phyloP scores from a whole-genome alignment of 495 filamentous ascomycete genomes.

The Aspergillus homomorphus region DNA sequence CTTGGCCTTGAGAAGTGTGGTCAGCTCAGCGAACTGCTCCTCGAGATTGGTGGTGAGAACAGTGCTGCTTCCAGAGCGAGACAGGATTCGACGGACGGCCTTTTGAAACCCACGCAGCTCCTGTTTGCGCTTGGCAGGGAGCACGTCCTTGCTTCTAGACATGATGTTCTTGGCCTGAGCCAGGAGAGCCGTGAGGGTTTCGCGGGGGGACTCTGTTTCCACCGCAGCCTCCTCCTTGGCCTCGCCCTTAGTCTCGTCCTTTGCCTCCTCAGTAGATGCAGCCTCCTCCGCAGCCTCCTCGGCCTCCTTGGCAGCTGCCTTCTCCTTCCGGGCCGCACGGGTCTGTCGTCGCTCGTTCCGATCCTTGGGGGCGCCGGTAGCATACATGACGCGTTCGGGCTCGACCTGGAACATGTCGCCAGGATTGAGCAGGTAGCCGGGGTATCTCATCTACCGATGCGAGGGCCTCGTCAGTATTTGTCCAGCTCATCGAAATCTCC shows the following conservation, averaged over 20 bases:
- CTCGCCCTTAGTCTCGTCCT: constrained; percentile 24
- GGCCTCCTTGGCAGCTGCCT: constrained; percentile 23
- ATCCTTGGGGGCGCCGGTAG: constrained; percentile 72
- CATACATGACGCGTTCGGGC: constrained; percentile 77
- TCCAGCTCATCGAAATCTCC: neutral
- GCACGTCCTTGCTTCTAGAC: constrained; percentile 42
- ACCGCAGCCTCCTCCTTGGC: constrained; percentile 22
- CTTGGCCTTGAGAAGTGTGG: constrained; percentile 41
- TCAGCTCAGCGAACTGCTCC: constrained; percentile 48
- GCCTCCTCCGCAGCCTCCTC: constrained; percentile 24
- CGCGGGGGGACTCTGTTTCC: constrained; percentile 32
- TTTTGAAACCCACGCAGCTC: constrained; percentile 57
- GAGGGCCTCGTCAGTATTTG: neutral
- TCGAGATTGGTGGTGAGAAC: constrained; percentile 49
- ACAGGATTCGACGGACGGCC: constrained; percentile 52
- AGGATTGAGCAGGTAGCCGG: constrained; percentile 92
- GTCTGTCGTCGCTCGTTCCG: constrained; percentile 43
- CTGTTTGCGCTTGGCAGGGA: constrained; percentile 61
- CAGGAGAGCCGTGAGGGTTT: constrained; percentile 50
- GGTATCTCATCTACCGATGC: constrained; percentile 72
- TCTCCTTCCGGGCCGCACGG: constrained; percentile 30
- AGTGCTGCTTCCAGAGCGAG: constrained; percentile 42
- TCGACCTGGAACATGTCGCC: constrained; percentile 98
- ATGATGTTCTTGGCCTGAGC: constrained; percentile 54
- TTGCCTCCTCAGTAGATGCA: constrained; percentile 27